Evolutionary conservation across 1,139 yeast genomes (phyloP).

Genomic region (Diutina rugosa): DNA sequence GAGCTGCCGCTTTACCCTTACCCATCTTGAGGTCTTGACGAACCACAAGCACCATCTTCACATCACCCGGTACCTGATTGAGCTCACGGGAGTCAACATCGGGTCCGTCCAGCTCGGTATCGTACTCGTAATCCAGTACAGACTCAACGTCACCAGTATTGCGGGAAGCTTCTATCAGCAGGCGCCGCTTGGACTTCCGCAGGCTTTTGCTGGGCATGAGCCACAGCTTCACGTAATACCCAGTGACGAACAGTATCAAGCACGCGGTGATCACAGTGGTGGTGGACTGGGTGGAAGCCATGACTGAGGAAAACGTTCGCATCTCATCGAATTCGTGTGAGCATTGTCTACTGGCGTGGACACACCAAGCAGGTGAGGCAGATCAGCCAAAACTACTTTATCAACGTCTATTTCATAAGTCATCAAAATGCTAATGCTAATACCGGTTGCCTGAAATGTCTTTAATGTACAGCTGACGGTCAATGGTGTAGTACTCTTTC

Average conservation of each 20-base stretch:
- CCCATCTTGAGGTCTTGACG: constrained; percentile 87
- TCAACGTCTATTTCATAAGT: not conserved
- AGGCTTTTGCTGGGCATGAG: not conserved
- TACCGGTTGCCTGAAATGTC: constrained; percentile 28
- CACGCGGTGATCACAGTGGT: constrained; percentile 11
- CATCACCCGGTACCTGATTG: constrained; percentile 63
- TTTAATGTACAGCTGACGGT: constrained; percentile 27
- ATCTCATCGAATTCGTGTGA: not conserved
- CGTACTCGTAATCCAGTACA: constrained; percentile 19
- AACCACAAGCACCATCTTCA: constrained; percentile 77
- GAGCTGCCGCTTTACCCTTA: constrained; percentile 95
- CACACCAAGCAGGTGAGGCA: too few relatives aligned
- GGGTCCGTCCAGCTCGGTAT: constrained; percentile 18
- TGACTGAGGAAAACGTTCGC: not conserved
- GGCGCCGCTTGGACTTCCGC: not conserved
- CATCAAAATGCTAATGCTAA: constrained; percentile 4
- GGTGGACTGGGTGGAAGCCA: not conserved
- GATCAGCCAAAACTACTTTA: too few relatives aligned
- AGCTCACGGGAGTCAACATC: constrained; percentile 44
- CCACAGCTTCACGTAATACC: constrained; percentile 11
- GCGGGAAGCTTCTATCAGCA: not conserved
- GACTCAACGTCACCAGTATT: not conserved
- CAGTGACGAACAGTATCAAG: constrained; percentile 13
- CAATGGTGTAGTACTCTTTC: constrained; percentile 33
- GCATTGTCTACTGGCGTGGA: too few relatives aligned